Evolutionary conservation across 257 asterid genomes (phyloP).

Genomic region (Datura wrightii): DNA sequence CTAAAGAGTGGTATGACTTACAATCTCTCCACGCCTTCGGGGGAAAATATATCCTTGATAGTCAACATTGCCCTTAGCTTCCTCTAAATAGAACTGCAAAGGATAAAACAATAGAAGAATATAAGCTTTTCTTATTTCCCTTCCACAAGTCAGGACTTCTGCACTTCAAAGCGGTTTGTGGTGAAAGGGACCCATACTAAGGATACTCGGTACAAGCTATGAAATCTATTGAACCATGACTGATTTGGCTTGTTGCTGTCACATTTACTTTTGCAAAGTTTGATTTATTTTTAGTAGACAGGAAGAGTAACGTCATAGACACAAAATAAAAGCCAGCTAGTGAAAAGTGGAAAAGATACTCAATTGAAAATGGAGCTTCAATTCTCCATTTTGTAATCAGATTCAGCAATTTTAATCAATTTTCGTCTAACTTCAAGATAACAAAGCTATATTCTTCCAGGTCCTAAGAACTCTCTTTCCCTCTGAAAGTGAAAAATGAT

Average conservation of each 20-base stretch:
- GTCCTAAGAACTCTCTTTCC: neutral
- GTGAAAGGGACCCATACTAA: neutral
- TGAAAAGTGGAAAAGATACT: neutral
- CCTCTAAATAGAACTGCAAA: slow-evolving; percentile 91
- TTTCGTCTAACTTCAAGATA: neutral
- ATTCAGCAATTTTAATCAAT: neutral
- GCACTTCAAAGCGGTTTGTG: neutral
- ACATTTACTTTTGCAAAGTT: neutral
- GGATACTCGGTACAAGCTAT: neutral
- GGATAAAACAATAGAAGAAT: slow-evolving; percentile 3
- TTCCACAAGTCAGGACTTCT: neutral
- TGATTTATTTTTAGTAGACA: neutral
- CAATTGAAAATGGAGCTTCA: neutral
- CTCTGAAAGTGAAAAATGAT: neutral
- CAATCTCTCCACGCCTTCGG: slow-evolving; percentile 77
- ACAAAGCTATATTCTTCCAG: neutral
- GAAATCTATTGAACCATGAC: neutral
- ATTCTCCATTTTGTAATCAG: neutral
- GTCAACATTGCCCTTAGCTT: slow-evolving; percentile 86
- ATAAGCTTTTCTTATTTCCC: neutral
- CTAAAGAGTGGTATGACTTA: slow-evolving; percentile 43
- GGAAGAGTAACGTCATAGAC: neutral
- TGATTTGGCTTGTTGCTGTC: neutral
- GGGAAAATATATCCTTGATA: slow-evolving; percentile 96
- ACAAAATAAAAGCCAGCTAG: neutral